These are phyloP conservation scores for Trichomonas tenax DNA, from an alignment of 208 protist genomes.

Conservation along the genomic window DNA sequence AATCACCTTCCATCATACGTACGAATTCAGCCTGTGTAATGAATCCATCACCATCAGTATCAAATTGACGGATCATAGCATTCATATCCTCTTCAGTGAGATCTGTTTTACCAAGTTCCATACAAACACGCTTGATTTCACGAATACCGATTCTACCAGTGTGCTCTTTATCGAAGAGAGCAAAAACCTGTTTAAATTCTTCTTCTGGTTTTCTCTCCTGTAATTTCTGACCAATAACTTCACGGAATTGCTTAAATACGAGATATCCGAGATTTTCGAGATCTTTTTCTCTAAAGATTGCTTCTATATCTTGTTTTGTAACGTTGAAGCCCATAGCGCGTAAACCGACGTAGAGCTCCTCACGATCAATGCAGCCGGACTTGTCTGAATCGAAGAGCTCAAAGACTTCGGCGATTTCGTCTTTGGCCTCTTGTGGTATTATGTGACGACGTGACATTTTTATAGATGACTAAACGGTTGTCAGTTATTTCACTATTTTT, in stretches of 20 bases:
- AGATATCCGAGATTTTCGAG: not conserved
- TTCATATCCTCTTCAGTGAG: not conserved
- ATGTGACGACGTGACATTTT: not conserved
- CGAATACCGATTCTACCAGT: not conserved
- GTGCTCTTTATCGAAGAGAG: not conserved
- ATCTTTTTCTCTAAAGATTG: not conserved
- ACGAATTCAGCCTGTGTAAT: constrained; percentile 51
- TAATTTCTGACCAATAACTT: constrained; percentile 67
- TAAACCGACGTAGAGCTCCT: not conserved
- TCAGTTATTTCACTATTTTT: not conserved
- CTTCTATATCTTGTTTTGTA: not conserved
- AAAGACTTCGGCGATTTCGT: not conserved
- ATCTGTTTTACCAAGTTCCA: not conserved
- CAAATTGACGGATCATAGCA: not conserved
- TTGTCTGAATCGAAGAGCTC: constrained; percentile 9
- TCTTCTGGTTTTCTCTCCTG: constrained; percentile 62
- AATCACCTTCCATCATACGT: not conserved
- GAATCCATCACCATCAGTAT: constrained; percentile 25
- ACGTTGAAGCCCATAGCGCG: not conserved
- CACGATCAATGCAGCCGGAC: not conserved
- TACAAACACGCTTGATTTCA: not conserved
- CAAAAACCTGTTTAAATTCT: constrained; percentile 16
- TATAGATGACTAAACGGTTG: not conserved
- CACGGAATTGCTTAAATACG: constrained; percentile 56
- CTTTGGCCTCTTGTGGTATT: not conserved